Conservation (phyloP, 2,329 filamentous ascomycete genomes). For the Emmonsia crescens region DNA sequence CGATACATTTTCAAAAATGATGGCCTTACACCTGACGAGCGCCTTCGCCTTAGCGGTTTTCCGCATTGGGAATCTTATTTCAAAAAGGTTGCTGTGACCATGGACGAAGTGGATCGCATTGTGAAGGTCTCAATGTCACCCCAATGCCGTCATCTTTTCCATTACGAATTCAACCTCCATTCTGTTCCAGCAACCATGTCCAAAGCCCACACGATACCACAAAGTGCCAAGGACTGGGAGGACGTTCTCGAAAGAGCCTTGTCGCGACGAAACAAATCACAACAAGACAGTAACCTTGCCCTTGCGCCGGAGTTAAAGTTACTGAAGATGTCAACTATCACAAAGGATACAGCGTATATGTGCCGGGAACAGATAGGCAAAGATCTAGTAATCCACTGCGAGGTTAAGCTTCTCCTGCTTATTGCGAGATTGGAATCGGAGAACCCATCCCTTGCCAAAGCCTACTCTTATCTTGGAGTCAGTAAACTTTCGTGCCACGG, state of each 20-base stretch:
- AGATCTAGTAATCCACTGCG: not conserved
- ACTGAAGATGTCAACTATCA: not conserved
- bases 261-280: not conserved
- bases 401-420: not conserved
- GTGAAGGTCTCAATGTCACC: not conserved
- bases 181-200: not conserved
- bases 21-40: not conserved
- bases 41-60: not conserved
- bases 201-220: not conserved
- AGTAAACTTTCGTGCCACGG: not conserved
- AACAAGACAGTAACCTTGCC: not conserved
- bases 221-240: slow-evolving; percentile 1
- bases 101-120: not conserved
- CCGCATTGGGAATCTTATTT: not conserved
- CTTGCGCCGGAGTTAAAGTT: not conserved
- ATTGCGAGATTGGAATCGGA: not conserved
- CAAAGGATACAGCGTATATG: not conserved
- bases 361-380: not conserved
- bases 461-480: slow-evolving; percentile 1
- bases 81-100: not conserved
- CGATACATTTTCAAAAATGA: not conserved
- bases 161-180: not conserved
- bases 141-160: slow-evolving; percentile 1
- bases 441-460: not conserved
- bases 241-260: slow-evolving; percentile 1